Evolutionary conservation across 2,329 filamentous ascomycete species (phyloP).

Genomic region (Arthrobotrys iridis): DNA sequence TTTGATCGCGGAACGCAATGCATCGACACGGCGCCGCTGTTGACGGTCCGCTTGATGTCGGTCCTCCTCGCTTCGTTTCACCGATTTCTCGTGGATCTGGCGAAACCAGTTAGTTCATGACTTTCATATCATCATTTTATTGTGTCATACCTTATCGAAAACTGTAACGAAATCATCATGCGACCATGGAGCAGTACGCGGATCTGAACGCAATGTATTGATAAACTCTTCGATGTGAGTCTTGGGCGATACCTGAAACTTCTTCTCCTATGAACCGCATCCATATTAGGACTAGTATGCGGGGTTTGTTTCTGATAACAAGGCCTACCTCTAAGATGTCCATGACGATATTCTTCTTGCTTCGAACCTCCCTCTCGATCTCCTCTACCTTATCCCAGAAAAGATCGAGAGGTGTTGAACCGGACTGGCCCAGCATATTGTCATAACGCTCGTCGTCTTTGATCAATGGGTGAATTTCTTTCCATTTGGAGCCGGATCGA

Average conservation of each 20-base stretch:
- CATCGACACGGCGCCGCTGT: slow-evolving; percentile 84
- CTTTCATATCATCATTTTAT: background rate
- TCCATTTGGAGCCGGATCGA: slow-evolving; percentile 91
- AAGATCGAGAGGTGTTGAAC: slow-evolving; percentile 86
- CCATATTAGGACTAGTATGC: slow-evolving; percentile 14
- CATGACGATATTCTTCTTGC: slow-evolving; percentile 81
- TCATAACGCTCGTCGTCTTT: slow-evolving; percentile 83
- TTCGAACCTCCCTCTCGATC: slow-evolving; percentile 86
- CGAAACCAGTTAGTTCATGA: slow-evolving; percentile 57
- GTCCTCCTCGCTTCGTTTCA: slow-evolving; percentile 83
- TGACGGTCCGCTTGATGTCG: slow-evolving; percentile 82
- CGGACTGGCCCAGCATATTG: slow-evolving; percentile 82
- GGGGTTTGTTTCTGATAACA: slow-evolving; percentile 6
- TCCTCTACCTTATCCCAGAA: slow-evolving; percentile 97
- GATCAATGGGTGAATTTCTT: slow-evolving; percentile 77
- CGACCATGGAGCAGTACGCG: slow-evolving; percentile 86
- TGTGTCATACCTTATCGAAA: slow-evolving; percentile 73
- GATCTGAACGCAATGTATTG: slow-evolving; percentile 82
- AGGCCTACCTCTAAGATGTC: slow-evolving; percentile 83
- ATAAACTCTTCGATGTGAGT: slow-evolving; percentile 91
- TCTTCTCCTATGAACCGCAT: slow-evolving; percentile 74
- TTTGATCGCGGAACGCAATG: slow-evolving; percentile 85
- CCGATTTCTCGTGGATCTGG: slow-evolving; percentile 81
- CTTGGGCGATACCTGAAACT: slow-evolving; percentile 85
- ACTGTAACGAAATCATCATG: slow-evolving; percentile 80